A percentile compares a stretch with the other conserved stretches of the same genome.
Evolutionary conservation across 495 filamentous ascomycete species (phyloP).

Genomic region (Podospora fimiseda): DNA sequence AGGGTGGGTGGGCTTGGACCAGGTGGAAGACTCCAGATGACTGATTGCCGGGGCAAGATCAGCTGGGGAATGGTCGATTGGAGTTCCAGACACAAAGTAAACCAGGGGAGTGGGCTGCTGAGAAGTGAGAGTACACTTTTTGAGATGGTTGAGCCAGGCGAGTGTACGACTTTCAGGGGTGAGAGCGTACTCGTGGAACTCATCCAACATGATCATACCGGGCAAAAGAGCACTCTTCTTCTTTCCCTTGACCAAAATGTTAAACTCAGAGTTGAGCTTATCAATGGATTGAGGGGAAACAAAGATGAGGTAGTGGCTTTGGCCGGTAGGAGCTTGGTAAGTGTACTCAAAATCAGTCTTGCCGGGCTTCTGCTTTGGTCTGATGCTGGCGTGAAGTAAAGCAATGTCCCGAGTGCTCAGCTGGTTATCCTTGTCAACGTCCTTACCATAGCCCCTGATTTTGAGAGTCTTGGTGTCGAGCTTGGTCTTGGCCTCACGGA

Average conservation of each 20-base stretch:
- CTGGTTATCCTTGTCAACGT: conserved; percentile 10
- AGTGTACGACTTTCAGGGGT: neutral
- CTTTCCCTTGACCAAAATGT: conserved; percentile 3
- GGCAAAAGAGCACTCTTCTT: conserved; percentile 15
- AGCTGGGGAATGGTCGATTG: conserved; percentile 12
- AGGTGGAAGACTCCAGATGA: conserved; percentile 8
- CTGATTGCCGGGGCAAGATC: conserved; percentile 13
- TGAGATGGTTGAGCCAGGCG: conserved; percentile 20
- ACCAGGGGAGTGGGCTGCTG: conserved; percentile 6
- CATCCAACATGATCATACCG: conserved; percentile 22
- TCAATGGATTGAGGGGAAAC: conserved; percentile 7
- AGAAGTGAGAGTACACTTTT: conserved; percentile 2
- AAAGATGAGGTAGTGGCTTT: conserved; percentile 19
- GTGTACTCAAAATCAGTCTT: neutral
- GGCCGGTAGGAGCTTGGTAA: conserved; percentile 2
- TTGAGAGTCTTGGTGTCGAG: conserved; percentile 20
- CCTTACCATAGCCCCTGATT: conserved; percentile 5
- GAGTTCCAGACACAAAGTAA: conserved; percentile 26
- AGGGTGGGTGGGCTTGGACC: conserved; percentile 1
- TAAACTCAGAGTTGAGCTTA: conserved; percentile 1
- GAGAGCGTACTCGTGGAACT: conserved; percentile 24
- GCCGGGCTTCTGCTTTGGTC: neutral
- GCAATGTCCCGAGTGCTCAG: conserved; percentile 7
- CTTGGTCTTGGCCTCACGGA: conserved; percentile 19
- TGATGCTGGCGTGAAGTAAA: conserved; percentile 5